Conservation (phyloP, 345 rosid species). For the Reutealis trisperma region DNA sequence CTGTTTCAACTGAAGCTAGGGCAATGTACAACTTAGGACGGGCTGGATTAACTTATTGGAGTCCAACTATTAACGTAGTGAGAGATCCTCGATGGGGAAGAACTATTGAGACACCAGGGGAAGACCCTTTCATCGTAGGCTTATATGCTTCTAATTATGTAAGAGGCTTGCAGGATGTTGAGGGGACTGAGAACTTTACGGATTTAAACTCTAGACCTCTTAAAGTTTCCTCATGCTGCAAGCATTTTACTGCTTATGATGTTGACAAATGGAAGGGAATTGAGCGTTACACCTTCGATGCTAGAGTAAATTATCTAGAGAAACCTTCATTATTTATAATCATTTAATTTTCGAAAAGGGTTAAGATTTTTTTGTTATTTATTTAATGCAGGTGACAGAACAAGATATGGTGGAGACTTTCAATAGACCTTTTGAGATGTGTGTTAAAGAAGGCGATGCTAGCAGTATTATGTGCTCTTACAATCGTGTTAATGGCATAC, state of each 20-base stretch:
- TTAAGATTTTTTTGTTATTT: no score
- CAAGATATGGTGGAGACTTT: slow-evolving; percentile 45
- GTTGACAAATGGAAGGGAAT: slow-evolving; percentile 44
- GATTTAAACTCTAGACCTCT: slow-evolving; percentile 41
- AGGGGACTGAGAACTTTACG: slow-evolving; percentile 18
- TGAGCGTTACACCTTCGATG: slow-evolving; percentile 32
- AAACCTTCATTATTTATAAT: neutral
- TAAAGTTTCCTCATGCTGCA: slow-evolving; percentile 49
- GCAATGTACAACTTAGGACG: slow-evolving; percentile 56
- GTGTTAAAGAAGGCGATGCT: slow-evolving; percentile 49
- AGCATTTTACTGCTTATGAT: slow-evolving; percentile 48
- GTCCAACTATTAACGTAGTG: slow-evolving; percentile 45
- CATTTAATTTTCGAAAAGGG: neutral
- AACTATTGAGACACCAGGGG: slow-evolving; percentile 42
- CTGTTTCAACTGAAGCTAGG: slow-evolving; percentile 52
- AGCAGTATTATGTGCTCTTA: slow-evolving; percentile 57
- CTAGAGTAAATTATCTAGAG: slow-evolving; percentile 20
- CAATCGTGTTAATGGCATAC: slow-evolving; percentile 45
- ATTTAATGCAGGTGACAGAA: slow-evolving; percentile 27
- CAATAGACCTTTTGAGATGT: slow-evolving; percentile 41
- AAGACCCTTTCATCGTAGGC: slow-evolving; percentile 48
- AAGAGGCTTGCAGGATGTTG: slow-evolving; percentile 52
- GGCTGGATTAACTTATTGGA: slow-evolving; percentile 48
- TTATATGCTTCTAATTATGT: slow-evolving; percentile 41
- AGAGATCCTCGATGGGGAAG: slow-evolving; percentile 59